Conservation (phyloP, 1,284 basidiomycete species). For the Paramarasmius palmivorus region DNA sequence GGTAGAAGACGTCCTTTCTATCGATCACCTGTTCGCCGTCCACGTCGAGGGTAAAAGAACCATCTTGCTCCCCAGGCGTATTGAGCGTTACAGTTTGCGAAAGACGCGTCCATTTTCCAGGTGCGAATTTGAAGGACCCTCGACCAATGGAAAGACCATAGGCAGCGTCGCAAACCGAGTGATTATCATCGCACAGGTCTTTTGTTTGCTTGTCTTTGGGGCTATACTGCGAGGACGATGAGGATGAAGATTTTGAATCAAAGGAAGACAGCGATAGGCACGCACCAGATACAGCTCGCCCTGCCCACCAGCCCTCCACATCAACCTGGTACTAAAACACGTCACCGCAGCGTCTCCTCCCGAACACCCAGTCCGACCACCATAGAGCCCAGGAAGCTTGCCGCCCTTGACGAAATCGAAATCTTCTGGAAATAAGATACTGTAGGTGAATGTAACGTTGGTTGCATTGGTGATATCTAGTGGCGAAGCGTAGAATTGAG, state of each 20-base stretch:
- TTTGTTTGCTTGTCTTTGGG: conserved; percentile 58
- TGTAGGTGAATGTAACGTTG: conserved; percentile 60
- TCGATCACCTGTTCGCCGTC: conserved; percentile 54
- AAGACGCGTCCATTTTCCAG: conserved; percentile 69
- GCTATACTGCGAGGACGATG: conserved; percentile 52
- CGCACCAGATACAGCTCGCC: conserved; percentile 76
- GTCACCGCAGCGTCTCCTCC: conserved; percentile 62
- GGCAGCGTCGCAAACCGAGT: conserved; percentile 58
- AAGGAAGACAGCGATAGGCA: conserved; percentile 10
- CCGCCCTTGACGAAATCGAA: conserved; percentile 73
- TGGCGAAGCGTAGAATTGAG: conserved; percentile 70
- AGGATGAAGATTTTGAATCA: too few species aligned
- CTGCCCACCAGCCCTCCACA: conserved; percentile 65
- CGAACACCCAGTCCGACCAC: conserved; percentile 65
- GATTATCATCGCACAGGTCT: conserved; percentile 54
- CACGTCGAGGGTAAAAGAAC: conserved; percentile 49
- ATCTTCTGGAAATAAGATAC: conserved; percentile 62
- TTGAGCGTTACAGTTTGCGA: conserved; percentile 67
- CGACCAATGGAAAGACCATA: conserved; percentile 78
- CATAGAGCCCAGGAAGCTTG: conserved; percentile 74
- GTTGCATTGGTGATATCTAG: conserved; percentile 46
- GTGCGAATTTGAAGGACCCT: conserved; percentile 66
- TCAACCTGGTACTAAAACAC: conserved; percentile 74
- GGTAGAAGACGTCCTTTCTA: conserved; percentile 60
- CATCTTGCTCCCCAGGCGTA: conserved; percentile 62